Percentiles rank a stretch among this genome's conserved stretches.
phyloP scores from a whole-genome alignment of 2,329 filamentous ascomycete species.

The Hymenoscyphus albidus region DNA sequence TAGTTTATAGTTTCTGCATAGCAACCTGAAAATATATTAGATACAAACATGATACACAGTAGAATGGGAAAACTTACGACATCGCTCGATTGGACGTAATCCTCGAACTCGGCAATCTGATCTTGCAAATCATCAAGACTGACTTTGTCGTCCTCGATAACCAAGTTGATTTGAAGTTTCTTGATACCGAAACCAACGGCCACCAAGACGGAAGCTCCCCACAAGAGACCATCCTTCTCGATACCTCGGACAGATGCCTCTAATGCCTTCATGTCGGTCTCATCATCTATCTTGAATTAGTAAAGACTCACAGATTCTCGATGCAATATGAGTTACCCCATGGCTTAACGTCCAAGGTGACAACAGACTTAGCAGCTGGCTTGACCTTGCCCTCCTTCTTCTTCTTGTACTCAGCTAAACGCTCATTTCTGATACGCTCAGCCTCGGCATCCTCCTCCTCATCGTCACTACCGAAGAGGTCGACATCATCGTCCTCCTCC shows the following conservation, averaged over 20 bases:
- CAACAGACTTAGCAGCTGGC: constrained; percentile 90
- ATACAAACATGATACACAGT: constrained; percentile 14
- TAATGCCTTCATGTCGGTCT: constrained; percentile 84
- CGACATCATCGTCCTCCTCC: constrained; percentile 79
- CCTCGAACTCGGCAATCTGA: constrained; percentile 81
- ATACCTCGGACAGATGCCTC: constrained; percentile 78
- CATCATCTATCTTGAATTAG: constrained; percentile 61
- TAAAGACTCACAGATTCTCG: constrained; percentile 1
- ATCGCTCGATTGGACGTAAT: constrained; percentile 94
- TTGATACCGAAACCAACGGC: constrained; percentile 95
- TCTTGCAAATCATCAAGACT: constrained; percentile 83
- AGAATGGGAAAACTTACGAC: constrained; percentile 48
- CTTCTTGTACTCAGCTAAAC: constrained; percentile 88
- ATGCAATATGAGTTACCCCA: constrained; percentile 69
- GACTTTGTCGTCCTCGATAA: constrained; percentile 96
- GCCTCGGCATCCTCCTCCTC: constrained; percentile 94
- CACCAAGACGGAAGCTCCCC: constrained; percentile 88
- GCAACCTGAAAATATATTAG: constrained; percentile 47
- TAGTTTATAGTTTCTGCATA: constrained; percentile 83
- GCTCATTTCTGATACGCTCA: constrained; percentile 77
- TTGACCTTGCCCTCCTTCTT: constrained; percentile 96
- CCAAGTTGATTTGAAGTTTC: constrained; percentile 98
- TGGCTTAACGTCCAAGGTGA: constrained; percentile 95
- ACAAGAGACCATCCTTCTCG: constrained; percentile 89
- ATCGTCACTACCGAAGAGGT: constrained; percentile 89